Conservation (phyloP, 1,284 basidiomycete genomes). For the Ustilago vetiveriae region DNA sequence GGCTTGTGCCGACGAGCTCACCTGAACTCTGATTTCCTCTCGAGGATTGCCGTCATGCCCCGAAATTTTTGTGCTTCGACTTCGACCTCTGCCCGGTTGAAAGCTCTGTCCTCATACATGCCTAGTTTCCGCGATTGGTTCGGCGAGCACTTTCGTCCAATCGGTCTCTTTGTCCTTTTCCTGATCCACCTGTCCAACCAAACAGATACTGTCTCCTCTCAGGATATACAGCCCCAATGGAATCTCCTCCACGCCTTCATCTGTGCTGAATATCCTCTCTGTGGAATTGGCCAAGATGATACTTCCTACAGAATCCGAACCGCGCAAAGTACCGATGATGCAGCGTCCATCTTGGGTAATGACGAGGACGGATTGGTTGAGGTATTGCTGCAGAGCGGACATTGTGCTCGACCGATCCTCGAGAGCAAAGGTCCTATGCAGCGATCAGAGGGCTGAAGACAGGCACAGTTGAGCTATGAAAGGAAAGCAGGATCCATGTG, state of each 20-base stretch:
- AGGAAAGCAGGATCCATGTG: too few relatives aligned
- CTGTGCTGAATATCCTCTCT: constrained; percentile 68
- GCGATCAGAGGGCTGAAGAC: too few relatives aligned
- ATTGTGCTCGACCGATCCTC: too few relatives aligned
- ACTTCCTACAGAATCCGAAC: constrained; percentile 58
- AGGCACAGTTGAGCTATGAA: too few relatives aligned
- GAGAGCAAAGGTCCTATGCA: too few relatives aligned
- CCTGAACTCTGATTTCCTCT: too few relatives aligned
- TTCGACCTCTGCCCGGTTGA: too few relatives aligned
- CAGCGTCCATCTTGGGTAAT: constrained; percentile 89
- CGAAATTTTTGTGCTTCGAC: too few relatives aligned
- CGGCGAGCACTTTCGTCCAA: constrained; percentile 81
- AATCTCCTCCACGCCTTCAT: constrained; percentile 92
- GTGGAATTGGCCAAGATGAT: constrained; percentile 59
- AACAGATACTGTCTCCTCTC: constrained; percentile 92
- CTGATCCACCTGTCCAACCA: constrained; percentile 91
- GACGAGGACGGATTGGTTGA: constrained; percentile 76
- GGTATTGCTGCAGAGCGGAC: constrained; percentile 32
- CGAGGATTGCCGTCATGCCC: too few relatives aligned
- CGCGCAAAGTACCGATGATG: constrained; percentile 70
- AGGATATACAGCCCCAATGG: constrained; percentile 95
- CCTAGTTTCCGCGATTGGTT: constrained; percentile 75
- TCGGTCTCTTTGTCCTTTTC: constrained; percentile 83
- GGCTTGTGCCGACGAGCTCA: too few relatives aligned
- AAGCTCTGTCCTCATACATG: constrained; percentile 43